Percentiles rank a stretch among this genome's conserved stretches.
These are phyloP conservation scores for Actinomortierella ambigua DNA, from an alignment of 371 early-diverging fungal species.

Conservation along the genomic window DNA sequence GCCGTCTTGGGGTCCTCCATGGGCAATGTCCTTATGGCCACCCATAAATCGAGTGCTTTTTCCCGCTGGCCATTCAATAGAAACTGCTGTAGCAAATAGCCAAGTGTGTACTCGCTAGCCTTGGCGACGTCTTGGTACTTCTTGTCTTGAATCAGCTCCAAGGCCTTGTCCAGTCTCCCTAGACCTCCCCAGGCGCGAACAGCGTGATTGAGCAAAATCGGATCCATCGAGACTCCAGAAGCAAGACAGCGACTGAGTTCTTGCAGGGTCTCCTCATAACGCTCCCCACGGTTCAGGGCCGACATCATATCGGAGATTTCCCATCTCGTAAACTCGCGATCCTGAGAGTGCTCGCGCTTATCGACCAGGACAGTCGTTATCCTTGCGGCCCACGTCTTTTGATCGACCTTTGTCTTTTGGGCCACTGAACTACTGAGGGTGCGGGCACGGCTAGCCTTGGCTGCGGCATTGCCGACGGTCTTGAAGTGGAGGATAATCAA, in stretches of 20 bases:
- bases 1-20: constrained; percentile 18
- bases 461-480: constrained; percentile 3
- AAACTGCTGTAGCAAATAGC: constrained; percentile 29
- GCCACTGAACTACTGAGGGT: neutral
- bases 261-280: constrained; percentile 23
- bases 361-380: constrained; percentile 34
- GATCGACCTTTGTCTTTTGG: neutral
- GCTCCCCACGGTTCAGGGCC: constrained; percentile 22
- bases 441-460: neutral
- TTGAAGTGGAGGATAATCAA: constrained; percentile 28
- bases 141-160: constrained; percentile 9
- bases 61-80: constrained; percentile 3
- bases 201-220: constrained; percentile 38
- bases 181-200: constrained; percentile 42
- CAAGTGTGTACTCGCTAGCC: constrained; percentile 36
- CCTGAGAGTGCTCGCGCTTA: constrained; percentile 6
- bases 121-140: neutral
- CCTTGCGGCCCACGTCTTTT: constrained; percentile 19
- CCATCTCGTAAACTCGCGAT: constrained; percentile 11
- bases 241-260: constrained; percentile 14
- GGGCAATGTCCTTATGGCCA: neutral
- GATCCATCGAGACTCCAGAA: constrained; percentile 1
- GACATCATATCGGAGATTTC: constrained; percentile 39
- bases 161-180: constrained; percentile 22
- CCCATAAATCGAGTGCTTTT: constrained; percentile 16